Evolutionary conservation across 225 moss, liverwort and hornwort genomes (phyloP).

Genomic region (Climacium dendroides): DNA sequence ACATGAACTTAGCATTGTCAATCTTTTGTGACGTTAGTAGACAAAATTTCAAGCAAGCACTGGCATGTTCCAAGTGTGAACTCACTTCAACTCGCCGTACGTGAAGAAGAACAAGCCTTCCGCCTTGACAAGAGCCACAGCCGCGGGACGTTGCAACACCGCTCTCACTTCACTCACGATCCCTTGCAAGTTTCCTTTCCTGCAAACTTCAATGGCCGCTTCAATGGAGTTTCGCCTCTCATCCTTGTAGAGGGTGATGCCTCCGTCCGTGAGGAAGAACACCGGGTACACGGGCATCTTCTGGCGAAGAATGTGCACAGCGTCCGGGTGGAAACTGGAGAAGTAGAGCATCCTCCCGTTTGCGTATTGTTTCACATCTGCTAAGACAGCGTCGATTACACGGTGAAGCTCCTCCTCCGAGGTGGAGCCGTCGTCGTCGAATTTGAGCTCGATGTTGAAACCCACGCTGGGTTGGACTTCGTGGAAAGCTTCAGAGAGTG

Average conservation of each 20-base stretch:
- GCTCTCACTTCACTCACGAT: constrained; percentile 65
- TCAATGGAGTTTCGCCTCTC: constrained; percentile 65
- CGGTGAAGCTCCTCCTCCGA: constrained; percentile 47
- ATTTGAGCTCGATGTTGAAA: constrained; percentile 85
- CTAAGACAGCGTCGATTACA: constrained; percentile 38
- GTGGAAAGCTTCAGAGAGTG: constrained; percentile 50
- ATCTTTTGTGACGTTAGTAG: neutral
- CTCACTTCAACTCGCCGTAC: constrained; percentile 66
- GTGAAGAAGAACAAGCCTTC: constrained; percentile 64
- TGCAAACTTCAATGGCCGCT: constrained; percentile 61
- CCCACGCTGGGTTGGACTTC: constrained; percentile 41
- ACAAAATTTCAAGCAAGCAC: neutral
- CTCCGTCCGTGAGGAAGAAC: constrained; percentile 56
- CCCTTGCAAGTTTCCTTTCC: constrained; percentile 53
- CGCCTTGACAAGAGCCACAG: constrained; percentile 37
- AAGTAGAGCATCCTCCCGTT: constrained; percentile 55
- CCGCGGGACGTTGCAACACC: constrained; percentile 28
- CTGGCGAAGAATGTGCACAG: constrained; percentile 43
- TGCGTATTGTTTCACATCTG: constrained; percentile 19
- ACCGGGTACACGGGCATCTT: constrained; percentile 49
- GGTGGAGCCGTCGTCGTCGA: constrained; percentile 27
- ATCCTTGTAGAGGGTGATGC: constrained; percentile 7
- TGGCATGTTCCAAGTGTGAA: neutral
- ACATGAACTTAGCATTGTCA: neutral
- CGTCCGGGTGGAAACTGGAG: constrained; percentile 80